Base-by-base conservation (phyloP, 148 eudicot genomes). In the Dianthus caryophyllus region DNA sequence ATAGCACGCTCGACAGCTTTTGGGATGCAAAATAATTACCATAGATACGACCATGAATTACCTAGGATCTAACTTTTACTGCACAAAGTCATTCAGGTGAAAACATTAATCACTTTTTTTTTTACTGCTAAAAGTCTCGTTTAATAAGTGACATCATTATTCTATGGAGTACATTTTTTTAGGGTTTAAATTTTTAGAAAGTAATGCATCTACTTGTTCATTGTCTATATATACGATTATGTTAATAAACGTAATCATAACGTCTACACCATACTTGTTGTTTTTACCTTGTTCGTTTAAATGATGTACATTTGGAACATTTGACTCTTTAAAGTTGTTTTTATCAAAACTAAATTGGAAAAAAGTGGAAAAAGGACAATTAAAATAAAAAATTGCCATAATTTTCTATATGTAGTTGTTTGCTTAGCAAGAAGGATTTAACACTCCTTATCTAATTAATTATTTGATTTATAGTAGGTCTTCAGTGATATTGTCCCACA, bases 41-140 rank as follows among this genome's bases (percentile, higher is more conserved):
- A 24, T 41, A 51, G 77, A 73, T 73, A 49, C 67, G 67, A 33
- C 67, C 77, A 66, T 73, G 72, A 61, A 57, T 67, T 33, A 43
- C 61, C 25, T 66, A 71, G 60, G 61, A 59, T 57, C 52, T 14
- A 59, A 36, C 25, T 61, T 71, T 33, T 61, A 62, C 61, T 16
- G 26, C 24, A 17, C 24, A 55, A 31, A 14, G 26, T 39, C 20
- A 47, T n/a, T 15, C 51, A 47, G 51, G 51, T 47, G 17, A 29
- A 68, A 54, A 56, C 56, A 33, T 55, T n/a, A 27, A 22, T 67
- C 31, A 33, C 50, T 67, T 49, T 31, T 67, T 49, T 31, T 27
- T 64, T 64, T 48, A 63, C 52, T 43, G 52, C 30, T 21, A 0
- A 63, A 18, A 25, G 31, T n/a, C 6, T 29, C 66, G 43, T n/a